Percentiles rank a stretch among this genome's conserved stretches.
Conservation (phyloP, 306 rosid genomes). For the Ammopiptanthus mongolicus region DNA sequence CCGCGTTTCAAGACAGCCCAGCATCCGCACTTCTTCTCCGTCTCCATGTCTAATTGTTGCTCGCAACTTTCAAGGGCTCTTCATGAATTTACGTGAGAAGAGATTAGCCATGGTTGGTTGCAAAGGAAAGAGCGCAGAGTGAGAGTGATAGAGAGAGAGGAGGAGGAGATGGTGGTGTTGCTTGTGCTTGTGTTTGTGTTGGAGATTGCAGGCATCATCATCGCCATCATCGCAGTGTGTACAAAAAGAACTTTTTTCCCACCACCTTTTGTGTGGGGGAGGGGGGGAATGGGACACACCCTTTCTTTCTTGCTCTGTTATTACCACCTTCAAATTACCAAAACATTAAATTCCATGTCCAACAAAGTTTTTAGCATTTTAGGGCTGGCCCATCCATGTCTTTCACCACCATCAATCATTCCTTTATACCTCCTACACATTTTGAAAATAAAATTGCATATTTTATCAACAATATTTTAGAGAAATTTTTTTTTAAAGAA, state of each 20-base stretch:
- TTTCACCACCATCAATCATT: neutral
- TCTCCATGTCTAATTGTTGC: conserved; percentile 60
- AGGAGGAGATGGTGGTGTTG: conserved; percentile 18
- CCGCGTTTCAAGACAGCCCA: conserved; percentile 84
- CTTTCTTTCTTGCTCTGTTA: conserved; percentile 17
- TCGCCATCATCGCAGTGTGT: conserved; percentile 85
- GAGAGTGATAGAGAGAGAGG: conserved; percentile 10
- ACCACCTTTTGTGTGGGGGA: conserved; percentile 87
- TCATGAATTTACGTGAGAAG: conserved; percentile 18
- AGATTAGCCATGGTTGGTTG: neutral
- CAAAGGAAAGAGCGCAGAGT: neutral
- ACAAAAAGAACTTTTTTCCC: conserved; percentile 90
- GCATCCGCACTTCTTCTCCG: conserved; percentile 84
- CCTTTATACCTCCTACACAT: neutral
- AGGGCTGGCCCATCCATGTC: neutral
- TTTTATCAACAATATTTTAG: no score
- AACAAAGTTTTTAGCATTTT: conserved; percentile 25
- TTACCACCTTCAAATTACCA: conserved; percentile 19
- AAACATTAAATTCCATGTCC: neutral
- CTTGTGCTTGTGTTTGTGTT: conserved; percentile 32
- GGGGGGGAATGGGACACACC: conserved; percentile 38
- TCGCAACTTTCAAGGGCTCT: conserved; percentile 36
- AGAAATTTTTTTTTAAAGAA: no score
- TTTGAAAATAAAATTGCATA: neutral
- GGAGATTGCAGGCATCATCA: conserved; percentile 89